phyloP scores from a whole-genome alignment of 345 rosid genomes.

The Theobroma cacao region DNA sequence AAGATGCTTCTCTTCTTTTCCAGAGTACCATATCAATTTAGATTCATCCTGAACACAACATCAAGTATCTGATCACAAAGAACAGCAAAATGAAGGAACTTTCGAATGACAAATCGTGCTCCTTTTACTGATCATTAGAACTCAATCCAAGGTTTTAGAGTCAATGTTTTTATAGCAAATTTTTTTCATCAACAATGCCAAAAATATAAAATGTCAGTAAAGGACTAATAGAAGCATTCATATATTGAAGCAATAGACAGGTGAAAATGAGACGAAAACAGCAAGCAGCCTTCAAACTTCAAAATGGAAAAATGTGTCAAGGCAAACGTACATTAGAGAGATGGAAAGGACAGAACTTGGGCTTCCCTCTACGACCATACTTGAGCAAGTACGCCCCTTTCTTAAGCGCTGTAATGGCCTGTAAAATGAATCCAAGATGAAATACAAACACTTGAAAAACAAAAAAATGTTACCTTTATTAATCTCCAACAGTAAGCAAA shows the following conservation, averaged over 20 bases:
- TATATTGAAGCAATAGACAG: not conserved
- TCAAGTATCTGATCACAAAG: conserved; percentile 15
- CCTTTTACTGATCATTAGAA: not conserved
- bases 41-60: conserved; percentile 69
- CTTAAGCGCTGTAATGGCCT: conserved; percentile 86
- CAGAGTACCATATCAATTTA: conserved; percentile 88
- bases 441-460: not conserved
- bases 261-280: not conserved
- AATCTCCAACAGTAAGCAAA: not conserved
- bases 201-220: not conserved
- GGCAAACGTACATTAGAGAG: conserved; percentile 62
- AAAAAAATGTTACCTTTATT: not conserved
- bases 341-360: conserved; percentile 83
- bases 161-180: not conserved
- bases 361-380: conserved; percentile 90
- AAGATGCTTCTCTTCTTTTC: conserved; percentile 73
- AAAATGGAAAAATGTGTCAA: not conserved
- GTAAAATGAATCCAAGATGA: not conserved
- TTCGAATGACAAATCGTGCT: not conserved
- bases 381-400: conserved; percentile 80
- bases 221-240: not conserved
- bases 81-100: not conserved
- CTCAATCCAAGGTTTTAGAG: not conserved
- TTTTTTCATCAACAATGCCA: not conserved
- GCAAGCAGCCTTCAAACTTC: not conserved